A percentile compares a stretch with the other conserved stretches of the same genome.
phyloP scores from a whole-genome alignment of 2,329 filamentous ascomycete genomes.

The Fusarium annulatum region DNA sequence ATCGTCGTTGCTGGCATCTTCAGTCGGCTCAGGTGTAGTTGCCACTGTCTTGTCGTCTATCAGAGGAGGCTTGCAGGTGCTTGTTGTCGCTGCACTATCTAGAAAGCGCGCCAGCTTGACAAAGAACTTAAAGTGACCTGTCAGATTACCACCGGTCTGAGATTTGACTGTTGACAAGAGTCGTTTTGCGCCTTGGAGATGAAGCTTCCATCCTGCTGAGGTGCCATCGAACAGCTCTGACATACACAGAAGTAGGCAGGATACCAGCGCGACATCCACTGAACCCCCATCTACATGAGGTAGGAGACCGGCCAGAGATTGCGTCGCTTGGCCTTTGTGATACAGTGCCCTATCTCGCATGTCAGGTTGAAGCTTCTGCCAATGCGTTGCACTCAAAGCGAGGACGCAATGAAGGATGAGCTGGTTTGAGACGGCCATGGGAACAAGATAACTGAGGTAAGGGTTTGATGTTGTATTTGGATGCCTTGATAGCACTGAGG shows the following conservation, averaged over 20 bases:
- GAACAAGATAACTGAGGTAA: conserved; percentile 2
- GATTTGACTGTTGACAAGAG: background rate
- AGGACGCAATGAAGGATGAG: background rate
- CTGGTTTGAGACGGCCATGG: background rate
- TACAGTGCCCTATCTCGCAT: conserved; percentile 5
- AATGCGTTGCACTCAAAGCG: conserved; percentile 1
- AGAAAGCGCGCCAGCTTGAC: conserved; percentile 2
- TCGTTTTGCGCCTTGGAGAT: background rate
- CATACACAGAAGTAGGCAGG: background rate
- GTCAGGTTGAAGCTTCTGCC: conserved; percentile 8
- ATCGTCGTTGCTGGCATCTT: background rate
- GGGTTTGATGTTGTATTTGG: background rate
- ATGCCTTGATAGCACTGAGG: background rate
- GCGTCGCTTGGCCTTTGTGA: background rate
- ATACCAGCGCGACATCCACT: background rate
- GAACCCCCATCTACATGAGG: background rate
- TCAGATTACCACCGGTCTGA: background rate
- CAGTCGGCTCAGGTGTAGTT: background rate
- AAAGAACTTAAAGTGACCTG: background rate
- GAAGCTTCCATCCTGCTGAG: conserved; percentile 7
- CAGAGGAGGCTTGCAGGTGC: conserved; percentile 2
- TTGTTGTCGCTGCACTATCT: background rate
- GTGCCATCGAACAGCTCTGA: conserved; percentile 4
- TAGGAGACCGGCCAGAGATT: background rate
- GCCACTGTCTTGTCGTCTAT: conserved; percentile 1